Base-by-base conservation (phyloP, 2,329 filamentous ascomycete genomes). In the Lecanicillium sp. region DNA sequence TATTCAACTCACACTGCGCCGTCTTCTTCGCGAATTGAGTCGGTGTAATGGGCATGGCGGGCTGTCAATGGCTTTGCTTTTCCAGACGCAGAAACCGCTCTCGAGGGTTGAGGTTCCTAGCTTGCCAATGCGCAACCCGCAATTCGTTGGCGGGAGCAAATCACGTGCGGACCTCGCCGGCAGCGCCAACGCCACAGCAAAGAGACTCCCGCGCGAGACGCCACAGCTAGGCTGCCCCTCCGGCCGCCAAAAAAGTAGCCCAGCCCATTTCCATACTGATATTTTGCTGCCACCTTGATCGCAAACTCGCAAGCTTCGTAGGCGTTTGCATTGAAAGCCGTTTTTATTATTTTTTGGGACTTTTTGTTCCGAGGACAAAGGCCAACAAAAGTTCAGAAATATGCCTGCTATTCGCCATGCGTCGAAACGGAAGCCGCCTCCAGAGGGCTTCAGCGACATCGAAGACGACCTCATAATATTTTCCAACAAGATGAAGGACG, bases 401-500 rank as follows among this genome's bases (percentile, higher is more conserved):
- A 90, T 92, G 86, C 85, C 85, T 35, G 78, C 85, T 38, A 79
- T 90, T 49, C 76, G 86, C 41, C 81, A 82, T 48, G 71, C 79
- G 33, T 81, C 79, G 45, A 85, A 84, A 64, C 77, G 81, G 56
- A 92, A 90, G 68, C 78, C 85, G 37, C 85, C 86, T 33, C 86
- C 86, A 37, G 84, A 85, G 39, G 86, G 86, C 60, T 94, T 92
- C 69, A 79, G 81, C 55, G 86, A 94, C 57, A 86, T 94, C 60
- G 85, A 90, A 60, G 83, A 88, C 57, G 86, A 87, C 51, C 78
- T 92, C 30, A 75, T 92, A 51, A 81, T 89, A 53, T 92, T 92
- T 65, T 69, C 73, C 53, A 90, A 89, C 71, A 88, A 89, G 70
- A 90, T 94, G 85, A 92, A 90, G 63, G 86, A 94, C 57, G 92